Evolutionary conservation across 306 rosid species (phyloP), one percentile per base, ranked within the genome.

Genomic region (Gleditsia sinensis): DNA sequence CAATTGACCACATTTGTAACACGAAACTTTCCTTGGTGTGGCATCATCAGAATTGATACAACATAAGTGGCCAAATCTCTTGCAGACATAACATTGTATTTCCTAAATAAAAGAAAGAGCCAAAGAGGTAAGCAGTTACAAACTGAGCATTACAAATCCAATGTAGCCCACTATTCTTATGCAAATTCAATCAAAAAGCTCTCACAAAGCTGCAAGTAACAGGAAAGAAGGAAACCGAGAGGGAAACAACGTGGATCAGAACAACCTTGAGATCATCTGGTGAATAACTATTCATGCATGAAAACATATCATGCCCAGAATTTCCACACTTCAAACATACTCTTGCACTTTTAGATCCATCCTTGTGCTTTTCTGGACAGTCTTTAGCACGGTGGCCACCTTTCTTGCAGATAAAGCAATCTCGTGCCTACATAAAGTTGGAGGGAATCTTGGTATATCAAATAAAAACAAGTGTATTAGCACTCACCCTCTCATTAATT

Each of bases 221-320:
- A 69, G 25, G 67, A 55, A 25, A 68, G 30, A 33, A 46, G 27
- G 34, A 28, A 25, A 34, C 27, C 24, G 30, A 46, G 0, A 59
- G 71, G 50, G 27, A 42, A 56, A 55, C 11, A 13, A 54, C 19
- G 48, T 36, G 55, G 70, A 60, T 45, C 4, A 71, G 66, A 67
- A 56, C 70, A 72, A 94, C 99, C 99, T 86, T 86, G 48, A 88
- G 91, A 84, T 95, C 99, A 78, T 88, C 89, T 32, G 9, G 43
- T 49, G 84, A 55, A 86, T 90, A 92, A 78, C 59, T 80, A 80
- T 71, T 88, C 53, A 40, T 62, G 87, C 99, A 95, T 49, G 78
- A 80, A 69, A 87, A 88, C 97, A 92, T 95, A 43, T 92, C 98
- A 88, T 95, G 99, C 32, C 91, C 97, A 81, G 88, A 71, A 78